Conservation (phyloP, 208 protist genomes). For the Leishmania tropica region DNA sequence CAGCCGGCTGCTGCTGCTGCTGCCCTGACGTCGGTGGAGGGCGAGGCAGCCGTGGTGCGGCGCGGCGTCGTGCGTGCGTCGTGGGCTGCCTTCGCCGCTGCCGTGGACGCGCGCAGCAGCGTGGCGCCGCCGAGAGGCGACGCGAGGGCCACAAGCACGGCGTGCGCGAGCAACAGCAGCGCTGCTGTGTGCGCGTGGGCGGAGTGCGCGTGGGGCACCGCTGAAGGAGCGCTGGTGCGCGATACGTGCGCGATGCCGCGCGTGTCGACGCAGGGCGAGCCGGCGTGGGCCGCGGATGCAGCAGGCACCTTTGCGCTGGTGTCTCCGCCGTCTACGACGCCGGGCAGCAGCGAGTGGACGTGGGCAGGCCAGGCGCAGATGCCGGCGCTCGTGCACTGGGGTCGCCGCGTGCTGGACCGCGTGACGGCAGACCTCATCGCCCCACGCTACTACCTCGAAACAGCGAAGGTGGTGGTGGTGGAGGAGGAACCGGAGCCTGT, state of each 20-base stretch:
- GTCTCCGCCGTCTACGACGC: not conserved
- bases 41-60: not conserved
- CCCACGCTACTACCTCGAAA: slow-evolving; percentile 9
- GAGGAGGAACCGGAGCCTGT: not conserved
- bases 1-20: not conserved
- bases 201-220: not conserved
- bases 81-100: not conserved
- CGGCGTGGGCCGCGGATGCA: slow-evolving; percentile 10
- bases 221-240: not conserved
- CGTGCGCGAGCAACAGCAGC: slow-evolving; percentile 3
- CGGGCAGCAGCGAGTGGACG: not conserved
- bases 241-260: slow-evolving; percentile 4
- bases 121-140: no score
- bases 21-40: not conserved
- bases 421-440: slow-evolving; percentile 15
- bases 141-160: not conserved
- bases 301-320: slow-evolving; percentile 9
- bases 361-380: slow-evolving; percentile 13
- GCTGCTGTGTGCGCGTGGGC: slow-evolving; percentile 10
- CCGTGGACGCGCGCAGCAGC: not conserved
- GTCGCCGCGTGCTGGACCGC: slow-evolving; percentile 16
- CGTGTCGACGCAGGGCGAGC: slow-evolving; percentile 11
- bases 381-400: slow-evolving; percentile 8
- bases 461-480: not conserved
- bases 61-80: not conserved